Conservation (phyloP, 2,329 filamentous ascomycete species). For the Clonostachys rhizophaga region DNA sequence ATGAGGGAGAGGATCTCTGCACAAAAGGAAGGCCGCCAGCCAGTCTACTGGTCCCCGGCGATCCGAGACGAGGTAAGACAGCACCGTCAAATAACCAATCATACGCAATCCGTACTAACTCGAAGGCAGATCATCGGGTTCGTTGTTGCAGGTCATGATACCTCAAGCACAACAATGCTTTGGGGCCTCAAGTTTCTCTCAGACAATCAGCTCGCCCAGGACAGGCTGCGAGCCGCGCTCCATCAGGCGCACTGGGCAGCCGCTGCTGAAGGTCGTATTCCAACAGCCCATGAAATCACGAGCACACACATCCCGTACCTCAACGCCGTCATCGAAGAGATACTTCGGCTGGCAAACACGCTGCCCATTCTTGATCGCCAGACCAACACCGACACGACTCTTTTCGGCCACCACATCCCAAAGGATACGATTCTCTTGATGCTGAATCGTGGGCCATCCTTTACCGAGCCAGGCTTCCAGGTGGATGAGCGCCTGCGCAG, state of each 20-base stretch:
- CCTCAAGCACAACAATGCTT: conserved; percentile 16
- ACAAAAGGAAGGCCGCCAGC: conserved; percentile 15
- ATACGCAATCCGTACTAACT: background rate
- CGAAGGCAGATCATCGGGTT: conserved; percentile 12
- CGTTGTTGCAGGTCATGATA: conserved; percentile 23
- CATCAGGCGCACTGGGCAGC: conserved; percentile 8
- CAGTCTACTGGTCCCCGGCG: conserved; percentile 13
- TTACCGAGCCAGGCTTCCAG: conserved; percentile 1
- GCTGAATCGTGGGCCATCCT: conserved; percentile 4
- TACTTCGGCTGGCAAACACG: conserved; percentile 13
- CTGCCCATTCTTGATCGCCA: conserved; percentile 5
- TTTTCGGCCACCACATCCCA: conserved; percentile 18
- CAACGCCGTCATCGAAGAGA: conserved; percentile 22
- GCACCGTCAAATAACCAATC: background rate
- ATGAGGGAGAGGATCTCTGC: conserved; percentile 21
- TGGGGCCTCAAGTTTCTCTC: conserved; percentile 15
- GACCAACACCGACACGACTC: conserved; percentile 10
- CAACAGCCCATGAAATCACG: conserved; percentile 14
- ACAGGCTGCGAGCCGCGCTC: conserved; percentile 11
- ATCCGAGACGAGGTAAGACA: conserved; percentile 18
- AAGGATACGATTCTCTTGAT: conserved; percentile 13
- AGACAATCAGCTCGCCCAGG: conserved; percentile 9
- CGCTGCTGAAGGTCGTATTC: conserved; percentile 8
- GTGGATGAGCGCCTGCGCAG: conserved; percentile 6
- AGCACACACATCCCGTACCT: conserved; percentile 16